Base-by-base conservation (phyloP, 2,329 filamentous ascomycete species). In the Fusarium abutilonis region DNA sequence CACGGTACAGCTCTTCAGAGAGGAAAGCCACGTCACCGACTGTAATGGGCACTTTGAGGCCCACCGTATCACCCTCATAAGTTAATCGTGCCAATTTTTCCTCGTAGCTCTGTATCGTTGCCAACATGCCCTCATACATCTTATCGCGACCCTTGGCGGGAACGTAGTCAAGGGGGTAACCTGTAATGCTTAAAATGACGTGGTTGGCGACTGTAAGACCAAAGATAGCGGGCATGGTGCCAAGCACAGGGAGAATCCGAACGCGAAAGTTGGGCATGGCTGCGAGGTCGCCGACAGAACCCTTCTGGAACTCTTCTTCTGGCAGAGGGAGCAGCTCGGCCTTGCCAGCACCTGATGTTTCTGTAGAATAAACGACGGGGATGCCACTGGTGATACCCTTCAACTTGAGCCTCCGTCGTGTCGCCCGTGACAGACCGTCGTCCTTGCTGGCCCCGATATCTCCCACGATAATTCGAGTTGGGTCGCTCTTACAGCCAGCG, bases 161-260 rank as follows among this genome's bases (percentile, higher is more conserved):
- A 0, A 92, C 79, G 73, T 95, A 96, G 63, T 96, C 93, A 43
- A 90, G 85, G 0, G 95, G 95, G 70, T 99, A 99, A 8, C 88
- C 91, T 6, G 84, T 80, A 42, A 98, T 85, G 55, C 87, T 86
- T 52, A 96, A 83, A 64, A 99, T 94, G 57, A 98, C 87, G 73
- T 98, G 92, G 76, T 98, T 99, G 4, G 95, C 95, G 9, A 91
- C 86, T 0, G 90, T 91, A 52, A 97, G 90, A 9, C 95, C 95
- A 74, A 99, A 99, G 1, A 98, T 89, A 3, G 95, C 94, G 0
- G 95, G 95, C 93, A 99, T 97, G 0, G 95, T 99, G 1, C 95
- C 95, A 4, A 99, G 79, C 0, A 99, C 95, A 0, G 95, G 95
- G 9, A 99, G 78, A 54, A 99, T 99, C n/a, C 95, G 85, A 9